Evolutionary conservation across 805 yeast genomes (phyloP).

Genomic region (Cephaloascus fragrans): DNA sequence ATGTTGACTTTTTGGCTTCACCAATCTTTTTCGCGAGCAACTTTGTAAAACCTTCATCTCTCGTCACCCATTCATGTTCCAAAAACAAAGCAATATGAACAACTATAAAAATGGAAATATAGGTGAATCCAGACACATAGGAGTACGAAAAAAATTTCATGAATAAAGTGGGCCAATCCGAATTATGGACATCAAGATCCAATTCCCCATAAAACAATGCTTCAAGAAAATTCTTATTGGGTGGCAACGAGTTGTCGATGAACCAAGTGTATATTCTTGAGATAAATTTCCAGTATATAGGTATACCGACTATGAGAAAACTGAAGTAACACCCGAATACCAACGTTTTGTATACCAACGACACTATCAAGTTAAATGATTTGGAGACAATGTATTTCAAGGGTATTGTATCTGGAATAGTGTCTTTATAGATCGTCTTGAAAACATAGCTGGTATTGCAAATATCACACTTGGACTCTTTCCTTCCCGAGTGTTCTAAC

Average conservation of each 20-base stretch:
- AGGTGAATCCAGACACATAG: slow-evolving; percentile 25
- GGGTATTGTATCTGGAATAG: slow-evolving; percentile 62
- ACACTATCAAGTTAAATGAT: slow-evolving; percentile 9
- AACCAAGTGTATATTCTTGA: slow-evolving; percentile 48
- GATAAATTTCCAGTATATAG: slow-evolving; percentile 45
- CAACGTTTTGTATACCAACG: neutral
- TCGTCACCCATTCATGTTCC: slow-evolving; percentile 61
- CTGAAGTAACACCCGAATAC: slow-evolving; percentile 13
- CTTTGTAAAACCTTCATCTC: slow-evolving; percentile 59
- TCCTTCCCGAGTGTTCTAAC: slow-evolving; percentile 63
- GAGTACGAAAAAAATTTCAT: slow-evolving; percentile 18
- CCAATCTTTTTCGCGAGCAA: slow-evolving; percentile 54
- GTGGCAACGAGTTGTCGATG: slow-evolving; percentile 43
- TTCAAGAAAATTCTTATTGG: slow-evolving; percentile 14
- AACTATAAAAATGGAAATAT: slow-evolving; percentile 28
- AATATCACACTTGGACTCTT: slow-evolving; percentile 71
- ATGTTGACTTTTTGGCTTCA: slow-evolving; percentile 32
- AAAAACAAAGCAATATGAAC: slow-evolving; percentile 39
- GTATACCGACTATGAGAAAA: slow-evolving; percentile 42
- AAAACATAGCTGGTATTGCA: slow-evolving; percentile 72
- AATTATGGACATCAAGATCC: neutral
- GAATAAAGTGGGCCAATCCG: slow-evolving; percentile 5
- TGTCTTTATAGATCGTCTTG: slow-evolving; percentile 50
- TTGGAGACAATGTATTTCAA: slow-evolving; percentile 33
- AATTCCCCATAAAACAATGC: slow-evolving; percentile 28